These are phyloP conservation scores for Pseudopithomyces chartarum DNA, from an alignment of 2,329 filamentous ascomycete genomes.

Conservation along the genomic window DNA sequence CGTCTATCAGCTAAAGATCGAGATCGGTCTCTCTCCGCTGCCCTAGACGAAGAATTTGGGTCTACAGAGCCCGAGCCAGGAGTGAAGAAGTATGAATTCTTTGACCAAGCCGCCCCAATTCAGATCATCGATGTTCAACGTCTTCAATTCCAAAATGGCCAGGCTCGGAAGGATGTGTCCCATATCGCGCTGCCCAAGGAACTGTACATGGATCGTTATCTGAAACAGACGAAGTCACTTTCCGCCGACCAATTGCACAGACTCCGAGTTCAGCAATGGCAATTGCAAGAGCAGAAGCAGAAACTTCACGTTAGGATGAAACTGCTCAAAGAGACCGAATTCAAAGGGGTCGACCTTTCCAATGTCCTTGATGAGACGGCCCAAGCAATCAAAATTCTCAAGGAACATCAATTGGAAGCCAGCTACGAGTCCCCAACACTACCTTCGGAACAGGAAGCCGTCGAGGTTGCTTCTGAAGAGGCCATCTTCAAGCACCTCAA, in stretches of 20 bases:
- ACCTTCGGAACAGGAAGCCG: conserved; percentile 8
- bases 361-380: conserved; percentile 39
- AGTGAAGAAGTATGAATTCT: conserved; percentile 37
- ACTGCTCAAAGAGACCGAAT: conserved; percentile 46
- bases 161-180: conserved; percentile 55
- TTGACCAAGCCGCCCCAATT: conserved; percentile 75
- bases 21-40: conserved; percentile 75
- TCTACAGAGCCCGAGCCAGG: conserved; percentile 66
- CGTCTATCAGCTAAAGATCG: conserved; percentile 63
- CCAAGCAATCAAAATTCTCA: conserved; percentile 24
- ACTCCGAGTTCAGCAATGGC: conserved; percentile 74
- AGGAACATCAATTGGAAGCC: conserved; percentile 12
- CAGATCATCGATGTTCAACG: conserved; percentile 90
- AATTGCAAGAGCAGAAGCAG: conserved; percentile 68
- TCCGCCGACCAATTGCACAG: conserved; percentile 58
- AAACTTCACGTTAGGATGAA: conserved; percentile 56
- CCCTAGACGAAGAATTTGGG: conserved; percentile 85
- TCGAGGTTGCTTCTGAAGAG: conserved; percentile 23
- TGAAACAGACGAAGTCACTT: conserved; percentile 42
- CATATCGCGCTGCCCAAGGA: conserved; percentile 79
- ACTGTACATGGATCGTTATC: conserved; percentile 86
- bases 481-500: conserved; percentile 27
- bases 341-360: conserved; percentile 32
- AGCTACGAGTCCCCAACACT: conserved; percentile 3
- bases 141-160: conserved; percentile 68